phyloP scores from a whole-genome alignment of 1,284 basidiomycete genomes.

The Fistulina hepatica region DNA sequence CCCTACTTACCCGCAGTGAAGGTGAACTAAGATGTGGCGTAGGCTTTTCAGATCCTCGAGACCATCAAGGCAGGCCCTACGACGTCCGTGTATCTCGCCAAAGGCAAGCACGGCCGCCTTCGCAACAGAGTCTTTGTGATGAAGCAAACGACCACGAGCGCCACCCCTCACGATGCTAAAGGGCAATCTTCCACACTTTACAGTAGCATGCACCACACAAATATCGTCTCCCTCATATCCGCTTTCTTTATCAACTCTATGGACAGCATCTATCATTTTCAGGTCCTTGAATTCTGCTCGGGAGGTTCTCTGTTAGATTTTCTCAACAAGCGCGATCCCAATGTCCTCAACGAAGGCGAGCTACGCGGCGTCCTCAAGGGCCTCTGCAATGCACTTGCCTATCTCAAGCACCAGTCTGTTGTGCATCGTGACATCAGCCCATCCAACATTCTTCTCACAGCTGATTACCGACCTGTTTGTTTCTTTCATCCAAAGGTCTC shows the following conservation, averaged over 20 bases:
- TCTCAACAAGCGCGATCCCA: constrained; percentile 15
- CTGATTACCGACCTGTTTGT: constrained; percentile 27
- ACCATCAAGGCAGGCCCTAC: too few species aligned
- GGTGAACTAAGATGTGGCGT: too few species aligned
- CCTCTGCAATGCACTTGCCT: constrained; percentile 32
- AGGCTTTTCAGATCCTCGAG: too few species aligned
- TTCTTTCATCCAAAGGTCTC: constrained; percentile 1
- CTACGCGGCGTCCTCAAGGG: constrained; percentile 29
- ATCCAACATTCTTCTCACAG: constrained; percentile 26
- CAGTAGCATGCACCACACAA: too few species aligned
- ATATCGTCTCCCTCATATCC: constrained; percentile 37
- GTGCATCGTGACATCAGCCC: constrained; percentile 29
- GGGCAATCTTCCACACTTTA: too few species aligned
- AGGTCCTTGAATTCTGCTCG: constrained; percentile 36
- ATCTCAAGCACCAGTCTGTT: constrained; percentile 31
- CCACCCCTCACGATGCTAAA: too few species aligned
- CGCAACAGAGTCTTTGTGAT: too few species aligned
- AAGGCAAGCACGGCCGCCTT: too few species aligned
- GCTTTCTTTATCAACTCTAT: constrained; percentile 27
- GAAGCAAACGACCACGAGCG: too few species aligned
- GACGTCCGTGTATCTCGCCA: too few species aligned
- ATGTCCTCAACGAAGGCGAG: constrained; percentile 25
- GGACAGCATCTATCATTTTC: too few species aligned
- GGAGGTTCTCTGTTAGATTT: constrained; percentile 33
- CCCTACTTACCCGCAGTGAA: too few species aligned